These are phyloP conservation scores for Solanum paucissectum DNA, from an alignment of 257 asterid species.

Conservation along the genomic window DNA sequence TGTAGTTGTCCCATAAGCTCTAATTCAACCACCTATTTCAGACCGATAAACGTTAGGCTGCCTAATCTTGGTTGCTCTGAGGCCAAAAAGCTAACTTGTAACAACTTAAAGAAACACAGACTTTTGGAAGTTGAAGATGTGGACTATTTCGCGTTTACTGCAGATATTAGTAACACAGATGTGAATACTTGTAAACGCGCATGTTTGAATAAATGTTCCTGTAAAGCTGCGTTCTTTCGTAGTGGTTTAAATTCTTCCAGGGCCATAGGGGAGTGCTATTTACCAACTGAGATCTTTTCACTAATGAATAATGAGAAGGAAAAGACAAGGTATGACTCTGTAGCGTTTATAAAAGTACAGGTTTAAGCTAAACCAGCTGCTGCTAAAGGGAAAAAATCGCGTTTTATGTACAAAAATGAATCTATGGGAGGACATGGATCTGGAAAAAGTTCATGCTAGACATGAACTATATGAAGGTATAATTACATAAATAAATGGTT, in stretches of 20 bases:
- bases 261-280: neutral
- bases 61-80: constrained; percentile 4
- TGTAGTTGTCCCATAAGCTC: constrained; percentile 9
- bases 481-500: neutral
- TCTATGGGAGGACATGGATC: neutral
- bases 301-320: neutral
- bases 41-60: neutral
- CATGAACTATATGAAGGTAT: neutral
- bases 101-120: neutral
- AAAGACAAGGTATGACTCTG: neutral
- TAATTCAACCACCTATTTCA: neutral
- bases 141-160: neutral
- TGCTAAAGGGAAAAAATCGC: neutral
- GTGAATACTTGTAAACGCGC: neutral
- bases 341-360: constrained; percentile 12
- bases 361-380: neutral
- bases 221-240: constrained; percentile 7
- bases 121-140: constrained; percentile 1
- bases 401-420: neutral
- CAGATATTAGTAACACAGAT: neutral
- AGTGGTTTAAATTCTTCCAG: neutral
- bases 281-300: constrained; percentile 5
- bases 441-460: neutral
- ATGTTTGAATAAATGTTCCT: constrained; percentile 9
- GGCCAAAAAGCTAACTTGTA: neutral